phyloP scores from a whole-genome alignment of 331 rosid species.

The Spiraea crenata region DNA sequence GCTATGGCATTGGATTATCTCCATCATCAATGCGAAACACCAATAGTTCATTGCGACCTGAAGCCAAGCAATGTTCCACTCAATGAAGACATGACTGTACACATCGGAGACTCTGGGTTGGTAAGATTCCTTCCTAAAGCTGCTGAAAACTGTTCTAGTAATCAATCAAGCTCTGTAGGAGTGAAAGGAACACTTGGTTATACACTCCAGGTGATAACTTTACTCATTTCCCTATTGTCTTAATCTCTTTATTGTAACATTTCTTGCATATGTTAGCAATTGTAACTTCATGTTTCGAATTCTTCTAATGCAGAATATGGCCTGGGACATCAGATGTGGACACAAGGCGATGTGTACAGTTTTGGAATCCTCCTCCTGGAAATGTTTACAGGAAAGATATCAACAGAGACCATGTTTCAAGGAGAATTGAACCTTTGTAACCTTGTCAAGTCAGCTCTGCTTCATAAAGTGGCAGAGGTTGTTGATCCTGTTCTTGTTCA shows the following conservation, averaged over 20 bases:
- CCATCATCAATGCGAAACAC: neutral
- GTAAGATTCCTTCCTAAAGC: too few species aligned
- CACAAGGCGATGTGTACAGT: slow-evolving; percentile 24
- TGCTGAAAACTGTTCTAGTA: too few species aligned
- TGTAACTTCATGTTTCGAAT: too few species aligned
- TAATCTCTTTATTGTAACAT: too few species aligned
- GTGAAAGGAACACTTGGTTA: slow-evolving; percentile 18
- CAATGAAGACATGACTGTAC: neutral
- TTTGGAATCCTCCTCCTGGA: slow-evolving; percentile 20
- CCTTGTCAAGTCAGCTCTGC: slow-evolving; percentile 11
- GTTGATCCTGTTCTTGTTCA: too few species aligned
- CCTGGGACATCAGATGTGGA: slow-evolving; percentile 15
- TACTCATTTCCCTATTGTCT: too few species aligned
- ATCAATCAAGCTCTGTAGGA: neutral
- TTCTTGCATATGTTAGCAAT: too few species aligned
- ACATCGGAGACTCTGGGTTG: slow-evolving; percentile 15
- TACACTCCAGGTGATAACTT: neutral
- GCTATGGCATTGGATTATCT: slow-evolving; percentile 19
- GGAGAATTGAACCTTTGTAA: slow-evolving; percentile 3
- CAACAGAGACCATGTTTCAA: neutral
- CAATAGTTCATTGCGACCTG: slow-evolving; percentile 4
- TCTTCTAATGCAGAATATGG: slow-evolving; percentile 8
- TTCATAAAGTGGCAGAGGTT: too few species aligned
- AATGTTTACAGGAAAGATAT: slow-evolving; percentile 13
- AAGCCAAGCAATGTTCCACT: slow-evolving; percentile 18